Percentiles rank a stretch among this genome's conserved stretches.
Conservation (phyloP, 495 filamentous ascomycete genomes). For the Platismatia glauca region DNA sequence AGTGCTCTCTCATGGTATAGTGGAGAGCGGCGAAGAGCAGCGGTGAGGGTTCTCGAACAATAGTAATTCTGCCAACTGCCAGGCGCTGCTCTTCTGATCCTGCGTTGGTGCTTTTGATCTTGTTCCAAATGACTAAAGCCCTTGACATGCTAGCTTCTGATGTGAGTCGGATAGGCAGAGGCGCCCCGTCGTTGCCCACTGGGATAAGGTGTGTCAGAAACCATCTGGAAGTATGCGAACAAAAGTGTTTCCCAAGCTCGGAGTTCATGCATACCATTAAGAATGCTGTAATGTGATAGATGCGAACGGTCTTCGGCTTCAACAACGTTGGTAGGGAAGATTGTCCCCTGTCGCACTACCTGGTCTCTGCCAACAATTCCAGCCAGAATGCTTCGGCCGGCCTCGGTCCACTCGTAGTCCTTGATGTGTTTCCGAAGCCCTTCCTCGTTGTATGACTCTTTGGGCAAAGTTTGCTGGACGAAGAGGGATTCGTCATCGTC, state of each 20-base stretch:
- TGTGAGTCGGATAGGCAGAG: slow-evolving; percentile 25
- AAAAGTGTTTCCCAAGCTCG: background rate
- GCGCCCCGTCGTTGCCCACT: slow-evolving; percentile 35
- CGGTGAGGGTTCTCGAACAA: slow-evolving; percentile 44
- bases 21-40: slow-evolving; percentile 44
- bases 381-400: slow-evolving; percentile 30
- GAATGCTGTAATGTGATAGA: slow-evolving; percentile 41
- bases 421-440: slow-evolving; percentile 33
- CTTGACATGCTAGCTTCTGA: slow-evolving; percentile 26
- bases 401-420: slow-evolving; percentile 27
- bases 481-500: slow-evolving; percentile 30
- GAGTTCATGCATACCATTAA: slow-evolving; percentile 26
- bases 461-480: slow-evolving; percentile 22
- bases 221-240: background rate
- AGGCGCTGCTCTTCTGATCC: slow-evolving; percentile 24
- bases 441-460: slow-evolving; percentile 27
- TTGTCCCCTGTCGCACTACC: slow-evolving; percentile 24
- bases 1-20: slow-evolving; percentile 37
- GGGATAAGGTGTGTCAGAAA: background rate
- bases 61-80: slow-evolving; percentile 45
- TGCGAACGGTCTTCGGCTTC: slow-evolving; percentile 31
- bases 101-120: slow-evolving; percentile 27
- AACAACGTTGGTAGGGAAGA: slow-evolving; percentile 29
- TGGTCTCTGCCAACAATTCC: slow-evolving; percentile 29
- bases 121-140: slow-evolving; percentile 28